Evolutionary conservation across 805 yeast genomes (phyloP), one percentile per base, ranked within the genome.

Genomic region (Zygosaccharomyces siamensis): DNA sequence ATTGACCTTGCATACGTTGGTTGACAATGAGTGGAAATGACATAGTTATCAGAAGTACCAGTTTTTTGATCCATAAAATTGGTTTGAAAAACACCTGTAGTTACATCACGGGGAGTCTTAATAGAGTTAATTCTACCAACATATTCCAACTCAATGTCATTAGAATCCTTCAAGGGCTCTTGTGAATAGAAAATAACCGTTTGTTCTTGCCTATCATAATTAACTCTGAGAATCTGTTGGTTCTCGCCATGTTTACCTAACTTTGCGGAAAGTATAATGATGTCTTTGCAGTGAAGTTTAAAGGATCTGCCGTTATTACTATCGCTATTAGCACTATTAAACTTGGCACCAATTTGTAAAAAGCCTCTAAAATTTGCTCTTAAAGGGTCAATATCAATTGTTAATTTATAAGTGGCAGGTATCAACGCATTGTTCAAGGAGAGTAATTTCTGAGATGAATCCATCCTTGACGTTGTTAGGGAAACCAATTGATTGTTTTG

Each of bases 1-100:
- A 86, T 75, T 42, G 61, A 59, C 54, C 84, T 72, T 3, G 89
- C 83, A 53, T 75, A 82, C 14, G 73, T 72, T 0, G 93, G 89
- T 61, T 85, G 90, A 38, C 80, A 74, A 59, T 86, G 93, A 1
- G 93, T 83, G 0, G 89, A 81, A 28, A 85, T 60, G 10, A 84
- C 67, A 49, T 67, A 74, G 52, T 78, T 75, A 50, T 77, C 73
- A 1, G 82, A 67, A 20, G 62, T 69, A 5, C 82, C 82, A 1
- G 77, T 68, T 16, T 68, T 62, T 4, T 73, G 69, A 55, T 79
- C 80, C 48, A 75, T 71, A 60, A 80, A 83, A 59, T 80, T 81
- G 1, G 89, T 81, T 57, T 81, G 81, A 72, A 82, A 86, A 1
- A 86, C 62, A 31, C 93, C 93, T 42, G 65, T 70, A 0, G 90